A percentile compares a stretch with the other conserved stretches of the same genome.
Evolutionary conservation across 768 basidiomycete genomes (phyloP).

Genomic region (Suillus paluster): DNA sequence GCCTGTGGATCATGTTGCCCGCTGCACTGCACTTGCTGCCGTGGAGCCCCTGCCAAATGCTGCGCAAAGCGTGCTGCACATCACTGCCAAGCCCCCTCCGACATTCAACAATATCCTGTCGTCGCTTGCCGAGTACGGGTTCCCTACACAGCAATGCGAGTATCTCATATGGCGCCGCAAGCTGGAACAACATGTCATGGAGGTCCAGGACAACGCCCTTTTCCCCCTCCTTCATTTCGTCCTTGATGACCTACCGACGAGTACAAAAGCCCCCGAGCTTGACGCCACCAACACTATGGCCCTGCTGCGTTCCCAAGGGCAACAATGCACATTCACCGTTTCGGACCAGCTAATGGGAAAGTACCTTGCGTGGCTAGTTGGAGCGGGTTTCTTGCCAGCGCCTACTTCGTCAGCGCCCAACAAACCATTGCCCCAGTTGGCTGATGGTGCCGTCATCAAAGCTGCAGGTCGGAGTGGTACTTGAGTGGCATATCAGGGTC

Average conservation of each 20-base stretch:
- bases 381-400: constrained; percentile 76
- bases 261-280: constrained; percentile 90
- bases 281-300: constrained; percentile 84
- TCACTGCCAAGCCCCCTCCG: constrained; percentile 84
- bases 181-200: constrained; percentile 95
- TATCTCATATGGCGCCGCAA: constrained; percentile 91
- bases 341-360: constrained; percentile 77
- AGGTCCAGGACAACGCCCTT: constrained; percentile 93
- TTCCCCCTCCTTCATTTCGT: constrained; percentile 98
- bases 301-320: constrained; percentile 52
- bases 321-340: constrained; percentile 59
- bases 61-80: constrained; percentile 70
- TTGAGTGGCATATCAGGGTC: constrained; percentile 30
- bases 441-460: constrained; percentile 45
- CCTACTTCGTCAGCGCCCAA: constrained; percentile 45
- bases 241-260: constrained; percentile 94
- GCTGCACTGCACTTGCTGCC: constrained; percentile 75
- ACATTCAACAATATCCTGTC: constrained; percentile 89
- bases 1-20: constrained; percentile 95
- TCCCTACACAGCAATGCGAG: constrained; percentile 75
- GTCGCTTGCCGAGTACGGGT: constrained; percentile 79
- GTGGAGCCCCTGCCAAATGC: constrained; percentile 56
- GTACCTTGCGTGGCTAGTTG: constrained; percentile 92
- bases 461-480: constrained; percentile 74
- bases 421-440: constrained; percentile 55